phyloP scores from a whole-genome alignment of 352 stramenopile genomes.

The Globisporangium polare region DNA sequence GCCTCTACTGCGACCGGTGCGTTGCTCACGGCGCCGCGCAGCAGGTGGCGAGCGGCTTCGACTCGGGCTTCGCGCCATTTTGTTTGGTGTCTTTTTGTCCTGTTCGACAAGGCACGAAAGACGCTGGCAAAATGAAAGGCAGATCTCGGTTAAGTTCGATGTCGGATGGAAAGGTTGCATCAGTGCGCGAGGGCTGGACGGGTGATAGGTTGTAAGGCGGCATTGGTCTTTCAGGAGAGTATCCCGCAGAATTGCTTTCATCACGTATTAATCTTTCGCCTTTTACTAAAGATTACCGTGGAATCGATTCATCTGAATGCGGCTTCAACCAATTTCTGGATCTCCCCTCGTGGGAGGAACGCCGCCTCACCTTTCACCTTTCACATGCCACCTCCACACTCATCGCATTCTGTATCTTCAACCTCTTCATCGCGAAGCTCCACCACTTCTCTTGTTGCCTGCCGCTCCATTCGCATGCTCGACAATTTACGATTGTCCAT shows the following conservation, averaged over 20 bases:
- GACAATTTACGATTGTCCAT: too few species aligned
- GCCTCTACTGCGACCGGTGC: background rate
- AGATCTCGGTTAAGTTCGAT: background rate
- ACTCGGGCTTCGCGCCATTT: constrained; percentile 12
- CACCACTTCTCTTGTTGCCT: too few species aligned
- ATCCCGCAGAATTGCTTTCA: constrained; percentile 66
- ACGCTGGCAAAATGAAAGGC: background rate
- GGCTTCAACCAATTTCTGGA: constrained; percentile 78
- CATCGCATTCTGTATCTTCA: too few species aligned
- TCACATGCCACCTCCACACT: too few species aligned
- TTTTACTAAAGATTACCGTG: constrained; percentile 95
- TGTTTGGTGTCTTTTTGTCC: background rate
- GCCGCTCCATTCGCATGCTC: too few species aligned
- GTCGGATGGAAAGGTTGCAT: background rate
- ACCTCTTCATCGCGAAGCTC: too few species aligned
- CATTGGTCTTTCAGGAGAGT: background rate
- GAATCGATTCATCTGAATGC: constrained; percentile 70
- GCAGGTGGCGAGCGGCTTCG: background rate
- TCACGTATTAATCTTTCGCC: constrained; percentile 89
- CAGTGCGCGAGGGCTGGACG: too few species aligned
- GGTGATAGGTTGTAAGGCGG: too few species aligned
- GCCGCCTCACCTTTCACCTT: background rate
- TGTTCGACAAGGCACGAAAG: background rate
- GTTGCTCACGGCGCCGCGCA: background rate
- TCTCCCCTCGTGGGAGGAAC: constrained; percentile 15